Percentiles rank a stretch among this genome's conserved stretches.
Conservation (phyloP, 1,284 basidiomycete species). For the Tilletia horrida region DNA sequence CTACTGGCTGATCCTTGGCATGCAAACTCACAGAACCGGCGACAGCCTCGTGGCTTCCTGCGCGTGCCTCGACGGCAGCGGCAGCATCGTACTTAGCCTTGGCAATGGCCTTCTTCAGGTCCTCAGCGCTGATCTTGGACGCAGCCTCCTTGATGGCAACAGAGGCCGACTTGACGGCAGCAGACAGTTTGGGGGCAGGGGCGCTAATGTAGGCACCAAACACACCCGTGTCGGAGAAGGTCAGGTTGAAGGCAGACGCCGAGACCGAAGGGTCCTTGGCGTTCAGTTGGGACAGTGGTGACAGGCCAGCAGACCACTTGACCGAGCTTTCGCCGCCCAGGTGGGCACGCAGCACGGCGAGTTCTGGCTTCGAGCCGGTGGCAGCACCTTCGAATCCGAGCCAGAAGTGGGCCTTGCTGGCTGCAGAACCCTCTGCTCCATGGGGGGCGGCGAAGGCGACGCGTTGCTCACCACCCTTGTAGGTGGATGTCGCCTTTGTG, state of each 20-base stretch:
- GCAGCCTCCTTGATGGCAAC: constrained; percentile 47
- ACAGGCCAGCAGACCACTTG: constrained; percentile 50
- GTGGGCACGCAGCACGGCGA: constrained; percentile 49
- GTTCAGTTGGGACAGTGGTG: constrained; percentile 39
- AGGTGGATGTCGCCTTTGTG: constrained; percentile 37
- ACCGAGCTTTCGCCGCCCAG: constrained; percentile 49
- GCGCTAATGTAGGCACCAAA: constrained; percentile 50
- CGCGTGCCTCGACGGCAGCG: constrained; percentile 39
- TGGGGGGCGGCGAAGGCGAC: constrained; percentile 44
- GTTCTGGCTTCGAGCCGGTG: constrained; percentile 33
- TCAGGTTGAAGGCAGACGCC: constrained; percentile 49
- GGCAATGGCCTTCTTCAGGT: constrained; percentile 45
- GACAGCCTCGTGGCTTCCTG: constrained; percentile 38
- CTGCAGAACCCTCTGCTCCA: constrained; percentile 38
- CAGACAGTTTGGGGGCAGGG: constrained; percentile 34
- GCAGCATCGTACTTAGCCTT: constrained; percentile 52
- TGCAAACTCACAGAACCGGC: constrained; percentile 23
- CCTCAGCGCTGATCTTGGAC: constrained; percentile 33
- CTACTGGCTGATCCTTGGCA: no score
- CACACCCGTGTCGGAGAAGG: constrained; percentile 47
- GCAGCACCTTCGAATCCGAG: constrained; percentile 50
- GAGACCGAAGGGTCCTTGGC: constrained; percentile 34
- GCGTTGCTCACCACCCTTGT: constrained; percentile 53
- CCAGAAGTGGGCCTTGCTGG: constrained; percentile 47
- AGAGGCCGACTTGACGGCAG: constrained; percentile 38